Evolutionary conservation across 305 asterid genomes (phyloP).

Genomic region (Fraxinus greggii): DNA sequence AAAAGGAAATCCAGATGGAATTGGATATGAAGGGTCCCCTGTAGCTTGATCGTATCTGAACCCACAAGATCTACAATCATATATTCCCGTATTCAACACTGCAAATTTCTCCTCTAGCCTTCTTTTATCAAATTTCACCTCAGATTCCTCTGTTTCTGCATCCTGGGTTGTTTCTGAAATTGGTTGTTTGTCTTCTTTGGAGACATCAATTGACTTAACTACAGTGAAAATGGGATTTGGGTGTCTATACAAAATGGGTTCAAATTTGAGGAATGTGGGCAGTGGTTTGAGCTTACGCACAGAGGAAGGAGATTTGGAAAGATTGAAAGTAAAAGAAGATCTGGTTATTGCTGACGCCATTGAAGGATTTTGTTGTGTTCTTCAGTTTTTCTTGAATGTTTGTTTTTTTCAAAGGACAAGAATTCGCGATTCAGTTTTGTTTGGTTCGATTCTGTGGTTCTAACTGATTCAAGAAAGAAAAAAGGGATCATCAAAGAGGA

Average conservation of each 20-base stretch:
- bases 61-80: conserved; percentile 88
- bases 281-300: conserved; percentile 34
- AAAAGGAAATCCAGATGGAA: conserved; percentile 90
- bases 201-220: conserved; percentile 60
- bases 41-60: conserved; percentile 50
- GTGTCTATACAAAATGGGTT: conserved; percentile 11
- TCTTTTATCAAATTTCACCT: conserved; percentile 32
- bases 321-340: conserved; percentile 52
- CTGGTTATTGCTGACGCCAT: conserved; percentile 70
- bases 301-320: conserved; percentile 40
- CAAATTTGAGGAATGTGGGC: conserved; percentile 33
- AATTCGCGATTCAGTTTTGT: neutral
- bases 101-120: conserved; percentile 86
- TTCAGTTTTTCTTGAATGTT: neutral
- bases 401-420: neutral
- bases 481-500: neutral
- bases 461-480: neutral
- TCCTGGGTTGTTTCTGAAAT: conserved; percentile 23
- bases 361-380: neutral
- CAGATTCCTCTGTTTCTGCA: conserved; percentile 24
- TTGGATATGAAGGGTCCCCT: conserved; percentile 85
- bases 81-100: conserved; percentile 76
- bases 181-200: conserved; percentile 76
- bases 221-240: conserved; percentile 14
- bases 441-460: neutral